Percentiles rank a stretch among this genome's conserved stretches.
Conservation (phyloP, 1,284 basidiomycete genomes). For the Cutaneotrichosporon mucoides region DNA sequence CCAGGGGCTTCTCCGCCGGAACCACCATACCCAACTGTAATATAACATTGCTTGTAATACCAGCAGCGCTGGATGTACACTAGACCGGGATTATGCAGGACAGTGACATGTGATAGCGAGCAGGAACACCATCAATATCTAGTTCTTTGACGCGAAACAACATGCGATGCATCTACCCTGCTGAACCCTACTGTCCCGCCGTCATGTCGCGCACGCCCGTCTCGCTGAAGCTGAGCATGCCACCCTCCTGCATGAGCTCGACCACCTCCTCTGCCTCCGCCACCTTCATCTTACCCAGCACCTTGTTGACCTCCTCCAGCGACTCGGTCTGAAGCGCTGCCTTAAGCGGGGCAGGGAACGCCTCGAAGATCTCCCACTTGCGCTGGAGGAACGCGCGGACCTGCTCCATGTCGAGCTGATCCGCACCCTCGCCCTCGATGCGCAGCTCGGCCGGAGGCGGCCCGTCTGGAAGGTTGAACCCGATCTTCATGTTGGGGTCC, state of each 20-base stretch:
- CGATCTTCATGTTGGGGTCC: constrained; percentile 68
- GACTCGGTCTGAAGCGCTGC: constrained; percentile 70
- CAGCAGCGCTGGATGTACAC: no score
- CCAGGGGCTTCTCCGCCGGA: constrained; percentile 8
- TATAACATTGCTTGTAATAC: neutral
- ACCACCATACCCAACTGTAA: neutral
- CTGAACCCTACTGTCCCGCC: constrained; percentile 9
- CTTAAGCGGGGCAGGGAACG: constrained; percentile 67
- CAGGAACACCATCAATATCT: no score
- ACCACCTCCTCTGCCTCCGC: constrained; percentile 80
- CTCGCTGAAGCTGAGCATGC: constrained; percentile 48
- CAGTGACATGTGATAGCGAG: no score
- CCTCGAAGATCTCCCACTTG: constrained; percentile 85
- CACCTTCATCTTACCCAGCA: constrained; percentile 80
- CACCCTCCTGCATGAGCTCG: constrained; percentile 47
- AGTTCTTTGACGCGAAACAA: no score
- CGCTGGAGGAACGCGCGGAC: constrained; percentile 80
- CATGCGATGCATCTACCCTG: no score
- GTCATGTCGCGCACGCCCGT: constrained; percentile 41
- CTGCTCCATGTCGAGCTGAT: constrained; percentile 74
- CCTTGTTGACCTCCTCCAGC: constrained; percentile 82
- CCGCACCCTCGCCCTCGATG: constrained; percentile 80
- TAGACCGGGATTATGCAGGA: no score
- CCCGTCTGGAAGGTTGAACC: constrained; percentile 91
- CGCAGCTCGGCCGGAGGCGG: constrained; percentile 79